Evolutionary conservation across 2,329 filamentous ascomycete species (phyloP), one percentile per base, ranked within the genome.

Genomic region (Fusarium brevicatenulatum): DNA sequence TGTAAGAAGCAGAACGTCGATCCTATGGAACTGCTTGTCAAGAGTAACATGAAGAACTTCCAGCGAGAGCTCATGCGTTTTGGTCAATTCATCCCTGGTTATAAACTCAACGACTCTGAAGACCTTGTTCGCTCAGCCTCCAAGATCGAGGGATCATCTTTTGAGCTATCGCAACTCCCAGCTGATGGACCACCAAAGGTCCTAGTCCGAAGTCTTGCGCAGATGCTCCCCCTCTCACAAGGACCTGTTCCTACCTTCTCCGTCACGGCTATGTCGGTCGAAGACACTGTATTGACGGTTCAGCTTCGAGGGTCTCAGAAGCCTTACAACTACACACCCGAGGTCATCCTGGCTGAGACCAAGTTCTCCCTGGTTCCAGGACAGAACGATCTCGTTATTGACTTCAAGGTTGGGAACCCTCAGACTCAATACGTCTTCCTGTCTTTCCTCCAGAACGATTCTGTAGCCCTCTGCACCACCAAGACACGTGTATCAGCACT

Each of bases 341-440:
- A 68, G 16, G 37, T 68, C 1, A 44, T 68, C 4, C 15, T 68
- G 9, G 47, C 63, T 1, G 65, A 68, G n/a, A 68, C 9, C 4
- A 25, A 25, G 0, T 68, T 68, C 5, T 11, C 36, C 0, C 49
- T 68, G 0, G 25, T 34, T 0, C 42, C 63, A 4, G 65, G 63
- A 10, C 19, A 61, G 9, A 68, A 63, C 6, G n/a, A 68, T 5
- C 30, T 68, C 11, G 42, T 50, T 23, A 63, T 68, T 1, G 25
- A 68, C 16, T 68, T 68, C 8, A 40, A 23, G 9, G 9, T 16
- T 5, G 65, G 63, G 16, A 68, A 50, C 25, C 65, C 65, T 7
- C 63, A 68, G 9, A 68, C 63, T 2, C 65, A 68, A 55, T 68
- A 63, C 25, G 55, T 63, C 19, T 68, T 68, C 16, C 42, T 68